Conservation (phyloP, 148 eudicot species). For the Nyssa sinensis region DNA sequence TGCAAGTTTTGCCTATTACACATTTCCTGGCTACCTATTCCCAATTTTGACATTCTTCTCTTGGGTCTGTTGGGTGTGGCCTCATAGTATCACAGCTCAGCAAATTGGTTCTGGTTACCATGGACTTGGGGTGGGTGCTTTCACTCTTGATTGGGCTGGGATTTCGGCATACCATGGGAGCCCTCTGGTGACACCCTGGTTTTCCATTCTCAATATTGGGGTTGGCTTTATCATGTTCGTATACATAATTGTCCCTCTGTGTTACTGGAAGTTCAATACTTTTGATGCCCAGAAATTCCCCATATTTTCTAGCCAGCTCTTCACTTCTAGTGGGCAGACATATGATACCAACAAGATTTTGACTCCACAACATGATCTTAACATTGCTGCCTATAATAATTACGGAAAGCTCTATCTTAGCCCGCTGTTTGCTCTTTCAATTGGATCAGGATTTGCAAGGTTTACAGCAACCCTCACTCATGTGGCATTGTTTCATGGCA, state of each 20-base stretch:
- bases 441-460: slow-evolving; percentile 94
- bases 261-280: slow-evolving; percentile 92
- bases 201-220: slow-evolving; percentile 81
- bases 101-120: slow-evolving; percentile 92
- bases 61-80: slow-evolving; percentile 98
- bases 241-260: slow-evolving; percentile 82
- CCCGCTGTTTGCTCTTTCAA: slow-evolving; percentile 95
- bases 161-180: slow-evolving; percentile 98
- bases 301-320: slow-evolving; percentile 82
- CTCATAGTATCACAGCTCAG: slow-evolving; percentile 87
- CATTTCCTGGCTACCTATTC: slow-evolving; percentile 89
- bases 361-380: slow-evolving; percentile 82
- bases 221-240: slow-evolving; percentile 87
- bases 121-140: slow-evolving; percentile 97
- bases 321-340: slow-evolving; percentile 64
- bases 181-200: slow-evolving; percentile 91
- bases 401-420: slow-evolving; percentile 91
- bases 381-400: slow-evolving; percentile 71
- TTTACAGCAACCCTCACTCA: slow-evolving; percentile 90
- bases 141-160: slow-evolving; percentile 99
- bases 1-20: slow-evolving; percentile 83
- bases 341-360: slow-evolving; percentile 87
- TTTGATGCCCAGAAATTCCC: slow-evolving; percentile 89
- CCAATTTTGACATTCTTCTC: slow-evolving; percentile 93
- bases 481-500: slow-evolving; percentile 91